These are phyloP conservation scores for Fusarium papillatum DNA, from an alignment of 2,329 filamentous ascomycete genomes.

Conservation along the genomic window DNA sequence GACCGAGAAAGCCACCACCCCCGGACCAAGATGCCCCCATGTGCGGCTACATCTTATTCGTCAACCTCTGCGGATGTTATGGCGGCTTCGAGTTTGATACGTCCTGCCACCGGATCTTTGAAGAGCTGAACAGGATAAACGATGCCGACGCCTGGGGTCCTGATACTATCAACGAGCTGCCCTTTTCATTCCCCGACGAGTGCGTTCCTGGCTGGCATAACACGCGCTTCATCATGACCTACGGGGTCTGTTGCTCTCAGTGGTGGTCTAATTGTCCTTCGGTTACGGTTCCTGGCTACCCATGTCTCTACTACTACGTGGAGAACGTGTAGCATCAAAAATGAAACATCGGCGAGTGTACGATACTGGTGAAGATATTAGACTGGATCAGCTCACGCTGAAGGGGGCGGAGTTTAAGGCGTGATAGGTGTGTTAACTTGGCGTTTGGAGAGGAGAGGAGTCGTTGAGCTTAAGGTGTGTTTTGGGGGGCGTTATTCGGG, in stretches of 20 bases:
- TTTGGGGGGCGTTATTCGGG: neutral
- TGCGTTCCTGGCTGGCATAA: conserved; percentile 46
- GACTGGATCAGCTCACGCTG: conserved; percentile 28
- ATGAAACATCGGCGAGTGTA: conserved; percentile 12
- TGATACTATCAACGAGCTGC: conserved; percentile 35
- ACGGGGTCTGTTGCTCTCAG: conserved; percentile 30
- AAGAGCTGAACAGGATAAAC: conserved; percentile 47
- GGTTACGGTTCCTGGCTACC: conserved; percentile 24
- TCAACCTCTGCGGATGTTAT: conserved; percentile 46
- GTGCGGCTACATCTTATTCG: conserved; percentile 46
- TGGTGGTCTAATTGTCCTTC: conserved; percentile 36
- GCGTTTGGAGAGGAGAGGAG: neutral
- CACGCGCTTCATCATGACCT: conserved; percentile 31
- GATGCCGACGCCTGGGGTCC: conserved; percentile 40
- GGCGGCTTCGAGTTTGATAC: conserved; percentile 39
- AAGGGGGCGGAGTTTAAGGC: neutral
- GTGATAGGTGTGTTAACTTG: neutral
- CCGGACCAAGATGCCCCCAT: conserved; percentile 31
- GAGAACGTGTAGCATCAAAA: neutral
- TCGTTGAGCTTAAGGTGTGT: neutral
- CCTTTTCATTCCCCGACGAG: conserved; percentile 40
- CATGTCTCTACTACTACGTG: conserved; percentile 20
- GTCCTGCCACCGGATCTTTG: conserved; percentile 38
- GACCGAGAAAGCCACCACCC: conserved; percentile 10
- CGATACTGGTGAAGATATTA: conserved; percentile 13